phyloP scores from a whole-genome alignment of 1,284 basidiomycete species.

The Termitomyces sp. region DNA sequence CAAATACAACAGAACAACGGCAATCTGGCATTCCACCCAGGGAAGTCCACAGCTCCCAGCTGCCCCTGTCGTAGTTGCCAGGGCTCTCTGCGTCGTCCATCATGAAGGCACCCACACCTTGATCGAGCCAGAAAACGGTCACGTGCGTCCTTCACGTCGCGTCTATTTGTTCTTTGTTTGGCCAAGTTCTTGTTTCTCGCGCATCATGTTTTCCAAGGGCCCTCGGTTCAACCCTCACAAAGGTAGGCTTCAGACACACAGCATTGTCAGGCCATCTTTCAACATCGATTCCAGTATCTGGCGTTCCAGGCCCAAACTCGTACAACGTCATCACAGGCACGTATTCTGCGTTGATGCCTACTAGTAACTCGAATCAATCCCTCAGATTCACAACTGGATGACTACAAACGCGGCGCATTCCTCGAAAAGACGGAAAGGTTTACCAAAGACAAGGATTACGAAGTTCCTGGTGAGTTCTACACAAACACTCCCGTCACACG shows the following conservation, averaged over 20 bases:
- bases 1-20: slow-evolving; percentile 5
- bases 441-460: slow-evolving; percentile 34
- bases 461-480: slow-evolving; percentile 35
- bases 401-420: slow-evolving; percentile 52
- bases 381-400: slow-evolving; percentile 27
- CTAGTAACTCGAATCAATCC: neutral
- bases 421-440: slow-evolving; percentile 51
- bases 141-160: slow-evolving; percentile 16
- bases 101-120: too few species aligned
- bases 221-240: slow-evolving; percentile 35
- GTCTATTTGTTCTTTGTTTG: slow-evolving; percentile 13
- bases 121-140: slow-evolving; percentile 3
- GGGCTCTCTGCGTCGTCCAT: too few species aligned
- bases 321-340: slow-evolving; percentile 28
- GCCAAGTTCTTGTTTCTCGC: slow-evolving; percentile 3
- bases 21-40: neutral
- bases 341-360: neutral
- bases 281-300: slow-evolving; percentile 21
- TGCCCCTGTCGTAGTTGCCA: too few species aligned
- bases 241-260: slow-evolving; percentile 21
- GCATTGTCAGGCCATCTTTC: neutral
- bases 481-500: neutral
- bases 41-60: too few species aligned
- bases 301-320: slow-evolving; percentile 35
- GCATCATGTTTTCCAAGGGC: slow-evolving; percentile 35